Base-by-base conservation (phyloP, 2,329 filamentous ascomycete genomes). In the Daldinia eschscholtzii region DNA sequence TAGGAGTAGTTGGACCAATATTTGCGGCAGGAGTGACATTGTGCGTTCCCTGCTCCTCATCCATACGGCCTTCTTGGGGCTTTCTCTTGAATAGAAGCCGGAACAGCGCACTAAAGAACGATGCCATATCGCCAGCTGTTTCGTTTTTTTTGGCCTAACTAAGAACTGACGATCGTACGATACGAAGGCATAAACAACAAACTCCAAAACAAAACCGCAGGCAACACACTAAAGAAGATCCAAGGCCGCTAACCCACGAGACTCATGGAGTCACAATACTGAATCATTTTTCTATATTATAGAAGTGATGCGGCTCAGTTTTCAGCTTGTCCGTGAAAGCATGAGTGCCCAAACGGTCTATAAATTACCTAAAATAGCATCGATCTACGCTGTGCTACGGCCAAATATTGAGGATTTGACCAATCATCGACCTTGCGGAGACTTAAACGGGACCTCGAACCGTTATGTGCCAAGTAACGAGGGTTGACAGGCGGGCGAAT, bases 21-120 rank as follows among this genome's bases (percentile, higher is more conserved):
- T 46, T 53, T 35, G 42, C 37, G 28, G 18, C 3, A 3, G 57
- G 10, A 4, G 55, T 6, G 15, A 28, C 64, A 56, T 67, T 65
- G 0, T 50, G 57, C 33, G 13, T 9, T 5, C 48, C 64, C 2
- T 70, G 64, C 23, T 71, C 67, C 53, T 70, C 67, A 46, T 72
- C 64, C 46, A 70, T 57, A 35, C 41, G 66, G 23, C 72, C 73
- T 56, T 73, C 67, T 52, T 52, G 44, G 1, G 68, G 68, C 20
- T 61, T 71, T 30, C 61, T 64, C 46, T 68, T 70, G 44, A 72
- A 72, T 18, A 70, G 48, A 30, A 74, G 46, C 46, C 72, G 68
- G 10, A 70, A 13, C 1, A 57, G 35, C 33, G 73, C 56, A 13
- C 35, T 15, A 35, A 64, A 13, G 65, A 74, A 73, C 20, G 67